Evolutionary conservation across 805 yeast genomes (phyloP).

Genomic region (Cyberlindnera subsufficiens): DNA sequence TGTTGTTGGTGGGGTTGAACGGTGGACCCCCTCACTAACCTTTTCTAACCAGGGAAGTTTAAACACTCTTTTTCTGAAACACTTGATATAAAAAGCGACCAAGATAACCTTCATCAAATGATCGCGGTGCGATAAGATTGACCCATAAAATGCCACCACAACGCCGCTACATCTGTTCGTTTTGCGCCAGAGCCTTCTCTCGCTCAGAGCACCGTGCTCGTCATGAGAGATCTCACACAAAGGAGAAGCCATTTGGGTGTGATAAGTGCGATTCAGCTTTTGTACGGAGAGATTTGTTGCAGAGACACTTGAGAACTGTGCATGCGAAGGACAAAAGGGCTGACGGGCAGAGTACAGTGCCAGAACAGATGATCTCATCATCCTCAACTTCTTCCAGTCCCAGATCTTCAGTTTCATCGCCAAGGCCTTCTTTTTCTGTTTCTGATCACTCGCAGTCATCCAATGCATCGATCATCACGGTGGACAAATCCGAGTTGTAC

Average conservation of each 20-base stretch:
- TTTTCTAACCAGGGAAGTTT: too few relatives aligned
- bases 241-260: slow-evolving; percentile 76
- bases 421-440: not conserved
- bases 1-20: too few relatives aligned
- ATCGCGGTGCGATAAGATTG: too few relatives aligned
- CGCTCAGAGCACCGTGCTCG: slow-evolving; percentile 73
- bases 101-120: too few relatives aligned
- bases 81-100: too few relatives aligned
- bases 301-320: slow-evolving; percentile 74
- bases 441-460: too few relatives aligned
- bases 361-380: not conserved
- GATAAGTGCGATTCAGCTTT: slow-evolving; percentile 63
- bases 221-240: slow-evolving; percentile 76
- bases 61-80: too few relatives aligned
- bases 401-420: not conserved
- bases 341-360: not conserved
- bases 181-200: slow-evolving; percentile 76
- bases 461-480: not conserved
- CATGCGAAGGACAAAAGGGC: slow-evolving; percentile 33
- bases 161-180: slow-evolving; percentile 69
- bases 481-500: slow-evolving; percentile 5
- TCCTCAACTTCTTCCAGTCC: not conserved
- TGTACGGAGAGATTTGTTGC: slow-evolving; percentile 71
- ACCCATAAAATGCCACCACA: slow-evolving; percentile 31
- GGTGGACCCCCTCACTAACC: too few relatives aligned